Base-by-base conservation (phyloP, 108 stramenopile genomes). In the Thalassiosira profunda region DNA sequence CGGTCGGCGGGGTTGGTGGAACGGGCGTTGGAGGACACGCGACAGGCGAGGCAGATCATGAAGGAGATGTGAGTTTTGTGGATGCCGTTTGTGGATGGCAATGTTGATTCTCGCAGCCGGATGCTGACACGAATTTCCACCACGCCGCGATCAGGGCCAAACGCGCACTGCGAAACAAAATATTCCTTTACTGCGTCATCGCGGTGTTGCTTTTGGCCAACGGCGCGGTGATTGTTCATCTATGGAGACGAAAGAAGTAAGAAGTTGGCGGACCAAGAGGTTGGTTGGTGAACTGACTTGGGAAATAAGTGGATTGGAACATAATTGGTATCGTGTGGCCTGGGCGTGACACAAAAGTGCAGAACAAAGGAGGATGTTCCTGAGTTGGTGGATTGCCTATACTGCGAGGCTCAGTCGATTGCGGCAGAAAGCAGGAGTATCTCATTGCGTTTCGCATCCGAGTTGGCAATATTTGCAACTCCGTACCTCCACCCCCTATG, bases 1-100 rank as follows among this genome's bases (percentile, higher is more conserved):
- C n/a, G 74, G 69, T 58, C 87, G 17, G 59, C 72, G 11, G 38
- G 41, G 9, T 67, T 86, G 12, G 33, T 91, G 17, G 64, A 78
- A 21, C 79, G 73, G 8, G 61, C 89, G 25, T 48, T 73, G 35
- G 64, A 73, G 47, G 53, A 74, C 47, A 80, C 87, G 38, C 46
- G 60, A 11, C 82, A 86, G 61, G 92, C 92, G 8, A 78, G 76
- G 11, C 21, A 41, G 18, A 84, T 93, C 40, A 58, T 93, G 82
- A 74, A 74, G 38, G 72, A 76, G 42, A 84, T 79, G 80, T 75
- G 63, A 76, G 78, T 76, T 40, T 5, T 29, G 35, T 20, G 33
- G 55, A 5, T 8, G 5, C 4, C 21, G 12, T 65, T 72, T 15
- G 57, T 25, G 36, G 44, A 17, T 36, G 46, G 35, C 38, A 41